phyloP scores from a whole-genome alignment of 257 asterid species.

The Agastache rugosa region DNA sequence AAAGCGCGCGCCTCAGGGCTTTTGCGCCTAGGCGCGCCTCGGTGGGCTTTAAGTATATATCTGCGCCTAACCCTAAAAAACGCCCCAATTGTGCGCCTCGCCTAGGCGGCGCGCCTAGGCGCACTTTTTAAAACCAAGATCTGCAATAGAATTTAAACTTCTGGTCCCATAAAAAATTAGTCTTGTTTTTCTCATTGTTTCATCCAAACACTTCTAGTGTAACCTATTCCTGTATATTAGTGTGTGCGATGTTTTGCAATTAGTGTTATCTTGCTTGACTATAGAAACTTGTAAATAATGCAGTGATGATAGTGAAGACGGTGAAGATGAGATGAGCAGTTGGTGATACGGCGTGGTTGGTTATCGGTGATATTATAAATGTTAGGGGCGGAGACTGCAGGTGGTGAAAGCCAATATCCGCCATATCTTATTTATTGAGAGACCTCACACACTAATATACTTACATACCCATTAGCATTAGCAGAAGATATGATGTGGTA shows the following conservation, averaged over 20 bases:
- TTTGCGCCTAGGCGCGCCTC: too few species aligned
- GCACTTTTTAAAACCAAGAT: too few species aligned
- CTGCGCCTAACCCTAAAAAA: too few species aligned
- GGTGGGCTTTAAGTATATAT: too few species aligned
- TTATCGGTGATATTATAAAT: slow-evolving; percentile 7
- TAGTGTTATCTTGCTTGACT: not conserved
- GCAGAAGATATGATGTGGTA: not conserved
- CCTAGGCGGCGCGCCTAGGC: too few species aligned
- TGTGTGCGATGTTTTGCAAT: not conserved
- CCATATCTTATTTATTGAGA: slow-evolving; percentile 15
- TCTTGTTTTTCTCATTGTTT: too few species aligned
- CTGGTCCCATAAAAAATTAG: too few species aligned
- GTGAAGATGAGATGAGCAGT: slow-evolving; percentile 59
- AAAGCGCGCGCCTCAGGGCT: too few species aligned
- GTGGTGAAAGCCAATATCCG: not conserved
- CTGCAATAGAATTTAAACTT: not conserved
- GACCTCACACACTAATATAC: slow-evolving; percentile 20
- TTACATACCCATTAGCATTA: slow-evolving; percentile 6
- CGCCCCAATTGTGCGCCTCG: too few species aligned
- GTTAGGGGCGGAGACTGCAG: slow-evolving; percentile 7
- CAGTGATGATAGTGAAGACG: slow-evolving; percentile 80
- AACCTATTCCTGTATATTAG: not conserved
- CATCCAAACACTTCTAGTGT: too few species aligned
- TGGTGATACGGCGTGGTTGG: not conserved
- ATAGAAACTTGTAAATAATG: slow-evolving; percentile 20